Base-by-base conservation (phyloP, 257 asterid genomes). In the Penstemon eatonii region DNA sequence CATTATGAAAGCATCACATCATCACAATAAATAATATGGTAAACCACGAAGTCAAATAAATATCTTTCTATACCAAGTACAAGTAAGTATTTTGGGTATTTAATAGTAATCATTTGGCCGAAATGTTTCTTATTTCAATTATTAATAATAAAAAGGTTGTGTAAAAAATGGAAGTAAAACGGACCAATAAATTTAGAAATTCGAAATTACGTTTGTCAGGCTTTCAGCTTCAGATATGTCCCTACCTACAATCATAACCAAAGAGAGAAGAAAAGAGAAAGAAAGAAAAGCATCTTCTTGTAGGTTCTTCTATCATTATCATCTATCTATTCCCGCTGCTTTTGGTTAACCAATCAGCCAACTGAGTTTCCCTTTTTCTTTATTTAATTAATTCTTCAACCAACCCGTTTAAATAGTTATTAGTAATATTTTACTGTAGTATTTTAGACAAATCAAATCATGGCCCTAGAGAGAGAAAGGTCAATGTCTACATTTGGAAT, bases 261-360 rank as follows among this genome's bases (percentile, higher is more conserved):
- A 25, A 25, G 33, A 25, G 33, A 25, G 33, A 25, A 25, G 33
- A 25, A 1, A 25, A 25, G 2, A 25, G 44, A n/a, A n/a, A 5
- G 1, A 60, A 61, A 51, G 6, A 13, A 9, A 11, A 4, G 19
- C 15, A 6, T 33, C 8, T 7, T 57, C 59, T 56, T 38, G 46
- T 12, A 5, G 63, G 18, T 36, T 68, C 56, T 37, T 1, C 2
- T 25, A 25, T 25, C 33, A 25, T 25, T 25, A 25, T 25, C 33
- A 25, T 25, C 7, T 3, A 60, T 3, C 18, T 15, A 15, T 15
- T 15, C 75, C 68, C 25, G 38, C 65, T 66, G 63, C 77, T 68
- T 72, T 69, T 50, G 78, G 81, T 63, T 18, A 45, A 64, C 72
- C 75, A 56, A 77, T 77, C 60, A 47, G 39, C 67, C 43, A 53